Conservation (phyloP, 345 rosid species). For the Eucalyptus tenuipes region DNA sequence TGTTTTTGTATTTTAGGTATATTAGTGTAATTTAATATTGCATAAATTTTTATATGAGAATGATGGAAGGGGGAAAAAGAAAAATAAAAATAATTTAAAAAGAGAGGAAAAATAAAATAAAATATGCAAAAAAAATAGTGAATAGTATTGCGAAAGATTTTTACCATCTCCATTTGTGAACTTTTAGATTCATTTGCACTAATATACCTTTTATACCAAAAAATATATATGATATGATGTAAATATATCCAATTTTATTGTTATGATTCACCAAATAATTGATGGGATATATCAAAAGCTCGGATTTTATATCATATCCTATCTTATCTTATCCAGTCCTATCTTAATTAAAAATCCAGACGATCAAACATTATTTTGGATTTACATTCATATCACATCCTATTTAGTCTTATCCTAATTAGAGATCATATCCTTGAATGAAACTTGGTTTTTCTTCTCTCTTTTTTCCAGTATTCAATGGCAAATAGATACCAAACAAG, state of each 20-base stretch:
- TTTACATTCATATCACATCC: rapidly evolving
- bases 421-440: too few species aligned
- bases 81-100: too few species aligned
- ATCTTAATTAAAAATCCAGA: rapidly evolving
- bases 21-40: too few species aligned
- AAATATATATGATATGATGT: rapidly evolving
- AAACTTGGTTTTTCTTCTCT: too few species aligned
- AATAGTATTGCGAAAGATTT: neutral
- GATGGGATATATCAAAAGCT: rapidly evolving
- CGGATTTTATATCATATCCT: neutral
- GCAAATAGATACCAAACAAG: too few species aligned
- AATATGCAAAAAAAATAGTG: rapidly evolving
- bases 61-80: too few species aligned
- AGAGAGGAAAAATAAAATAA: too few species aligned
- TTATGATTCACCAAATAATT: rapidly evolving
- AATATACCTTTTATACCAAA: neutral
- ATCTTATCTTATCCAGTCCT: rapidly evolving
- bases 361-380: neutral
- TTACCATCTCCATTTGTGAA: neutral
- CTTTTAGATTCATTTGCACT: neutral
- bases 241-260: neutral
- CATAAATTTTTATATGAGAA: too few species aligned
- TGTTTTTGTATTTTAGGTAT: too few species aligned
- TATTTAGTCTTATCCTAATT: too few species aligned
- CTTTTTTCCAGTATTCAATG: too few species aligned